phyloP scores from a whole-genome alignment of 2,329 filamentous ascomycete genomes.

The Elsinoe perseae region DNA sequence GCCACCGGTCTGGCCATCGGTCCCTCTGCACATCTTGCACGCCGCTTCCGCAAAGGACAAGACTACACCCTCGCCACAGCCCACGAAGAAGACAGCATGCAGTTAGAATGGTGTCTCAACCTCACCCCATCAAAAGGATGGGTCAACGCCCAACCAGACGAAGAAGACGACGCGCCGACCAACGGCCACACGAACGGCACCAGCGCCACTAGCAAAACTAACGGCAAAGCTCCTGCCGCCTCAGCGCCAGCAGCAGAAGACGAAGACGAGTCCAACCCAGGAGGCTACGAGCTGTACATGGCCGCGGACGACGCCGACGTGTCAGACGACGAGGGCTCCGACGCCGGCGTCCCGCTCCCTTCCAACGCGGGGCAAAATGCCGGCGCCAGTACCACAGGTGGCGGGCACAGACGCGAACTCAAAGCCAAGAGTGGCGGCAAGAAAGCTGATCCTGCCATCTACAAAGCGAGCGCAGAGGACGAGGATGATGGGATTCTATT shows the following conservation, averaged over 20 bases:
- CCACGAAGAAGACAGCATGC: constrained; percentile 62
- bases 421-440: constrained; percentile 30
- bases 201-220: constrained; percentile 27
- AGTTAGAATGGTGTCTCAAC: constrained; percentile 78
- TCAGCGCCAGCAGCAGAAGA: constrained; percentile 30
- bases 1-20: constrained; percentile 69
- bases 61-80: constrained; percentile 92
- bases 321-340: constrained; percentile 33
- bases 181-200: constrained; percentile 10
- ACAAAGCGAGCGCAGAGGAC: constrained; percentile 59
- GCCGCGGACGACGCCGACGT: constrained; percentile 67
- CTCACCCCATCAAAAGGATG: constrained; percentile 80
- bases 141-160: constrained; percentile 54
- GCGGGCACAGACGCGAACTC: constrained; percentile 37
- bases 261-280: constrained; percentile 51
- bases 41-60: constrained; percentile 75
- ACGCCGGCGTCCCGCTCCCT: constrained; percentile 34
- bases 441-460: constrained; percentile 70
- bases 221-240: constrained; percentile 28
- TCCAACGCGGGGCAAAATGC: constrained; percentile 23
- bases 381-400: constrained; percentile 37
- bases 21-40: constrained; percentile 68
- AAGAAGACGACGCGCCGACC: constrained; percentile 18
- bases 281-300: constrained; percentile 88
- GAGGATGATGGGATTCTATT: constrained; percentile 72